Evolutionary conservation across 768 basidiomycete species (phyloP), one percentile per base, ranked within the genome.

Genomic region (Boletus rex-veris): DNA sequence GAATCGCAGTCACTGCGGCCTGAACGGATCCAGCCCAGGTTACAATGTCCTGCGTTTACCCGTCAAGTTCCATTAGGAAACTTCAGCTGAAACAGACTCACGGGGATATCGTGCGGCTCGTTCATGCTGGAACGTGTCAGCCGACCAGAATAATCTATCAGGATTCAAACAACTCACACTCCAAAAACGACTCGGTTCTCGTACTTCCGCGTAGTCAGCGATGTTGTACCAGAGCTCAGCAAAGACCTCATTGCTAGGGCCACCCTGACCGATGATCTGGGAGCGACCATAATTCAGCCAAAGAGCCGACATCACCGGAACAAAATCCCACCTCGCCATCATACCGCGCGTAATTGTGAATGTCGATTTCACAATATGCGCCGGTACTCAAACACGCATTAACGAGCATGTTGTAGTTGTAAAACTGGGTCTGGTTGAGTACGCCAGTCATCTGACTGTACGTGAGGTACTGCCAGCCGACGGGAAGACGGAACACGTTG

Each of bases 281-380:
- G 21, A 7, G 12, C 18, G n/a, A 40, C 0, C 4, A 4, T 31
- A 18, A 21, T n/a, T 50, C 45, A 57, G n/a, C 36, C 12, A 14
- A 41, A 40, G 4, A n/a, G n/a, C 21, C n/a, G n/a, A 26, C 10
- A 7, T 47, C 33, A 35, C 33, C 8, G 12, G 16, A 1, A 4
- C 18, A 15, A 24, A 38, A 40, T 60, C 68, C 21, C 38, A 75
- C 78, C 60, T 64, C 64, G 1, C 76, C 73, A 46, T 83, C 73
- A 71, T 74, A 84, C 30, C 84, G 71, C 21, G 81, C 84, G 51
- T 83, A 84, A 65, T 83, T 85, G 66, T 82, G 82, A 38, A 80
- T 73, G 65, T 84, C 83, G 46, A 85, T 75, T 58, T 78, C 78
- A 53, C 78, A 84, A 42, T 67, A 71, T 14, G 80, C 78, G 0